These are phyloP conservation scores for Myrmaecium sp. DNA, from an alignment of 2,329 filamentous ascomycete genomes.

Conservation along the genomic window DNA sequence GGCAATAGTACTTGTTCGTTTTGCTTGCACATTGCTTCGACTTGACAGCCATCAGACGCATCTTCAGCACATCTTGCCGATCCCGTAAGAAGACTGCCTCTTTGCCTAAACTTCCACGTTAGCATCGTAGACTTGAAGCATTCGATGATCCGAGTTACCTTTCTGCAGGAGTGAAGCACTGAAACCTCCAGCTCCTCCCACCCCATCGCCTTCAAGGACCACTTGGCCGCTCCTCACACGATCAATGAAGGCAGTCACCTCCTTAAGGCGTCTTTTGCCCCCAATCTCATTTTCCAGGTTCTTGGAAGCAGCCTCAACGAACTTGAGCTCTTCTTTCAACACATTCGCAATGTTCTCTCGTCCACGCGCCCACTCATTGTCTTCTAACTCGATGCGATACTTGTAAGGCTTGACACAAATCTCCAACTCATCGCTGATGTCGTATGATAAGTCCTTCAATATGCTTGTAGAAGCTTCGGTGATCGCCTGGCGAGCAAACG, in stretches of 20 bases:
- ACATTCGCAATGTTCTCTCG: slow-evolving; percentile 66
- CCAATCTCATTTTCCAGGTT: slow-evolving; percentile 62
- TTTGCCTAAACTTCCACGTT: slow-evolving; percentile 41
- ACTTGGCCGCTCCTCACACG: slow-evolving; percentile 76
- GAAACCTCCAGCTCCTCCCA: slow-evolving; percentile 82
- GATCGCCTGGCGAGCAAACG: slow-evolving; percentile 85
- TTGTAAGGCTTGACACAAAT: slow-evolving; percentile 99
- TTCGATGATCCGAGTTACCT: slow-evolving; percentile 36
- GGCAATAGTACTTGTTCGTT: slow-evolving; percentile 91
- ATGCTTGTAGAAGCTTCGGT: slow-evolving; percentile 79
- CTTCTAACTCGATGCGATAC: slow-evolving; percentile 89
- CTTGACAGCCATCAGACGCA: slow-evolving; percentile 75
- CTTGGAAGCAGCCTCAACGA: slow-evolving; percentile 65
- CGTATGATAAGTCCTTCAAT: slow-evolving; percentile 85
- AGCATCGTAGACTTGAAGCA: slow-evolving; percentile 3
- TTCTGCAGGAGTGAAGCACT: slow-evolving; percentile 68
- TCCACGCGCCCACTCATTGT: slow-evolving; percentile 71
- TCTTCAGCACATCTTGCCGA: slow-evolving; percentile 73
- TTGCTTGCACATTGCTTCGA: slow-evolving; percentile 72
- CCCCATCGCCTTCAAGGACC: slow-evolving; percentile 64
- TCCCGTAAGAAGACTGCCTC: slow-evolving; percentile 91
- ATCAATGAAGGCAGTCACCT: slow-evolving; percentile 85
- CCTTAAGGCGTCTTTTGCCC: slow-evolving; percentile 66
- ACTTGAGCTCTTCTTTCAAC: slow-evolving; percentile 72
- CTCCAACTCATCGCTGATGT: slow-evolving; percentile 93